phyloP scores from a whole-genome alignment of 2,329 filamentous ascomycete species.

The Trichoderma lentiforme region DNA sequence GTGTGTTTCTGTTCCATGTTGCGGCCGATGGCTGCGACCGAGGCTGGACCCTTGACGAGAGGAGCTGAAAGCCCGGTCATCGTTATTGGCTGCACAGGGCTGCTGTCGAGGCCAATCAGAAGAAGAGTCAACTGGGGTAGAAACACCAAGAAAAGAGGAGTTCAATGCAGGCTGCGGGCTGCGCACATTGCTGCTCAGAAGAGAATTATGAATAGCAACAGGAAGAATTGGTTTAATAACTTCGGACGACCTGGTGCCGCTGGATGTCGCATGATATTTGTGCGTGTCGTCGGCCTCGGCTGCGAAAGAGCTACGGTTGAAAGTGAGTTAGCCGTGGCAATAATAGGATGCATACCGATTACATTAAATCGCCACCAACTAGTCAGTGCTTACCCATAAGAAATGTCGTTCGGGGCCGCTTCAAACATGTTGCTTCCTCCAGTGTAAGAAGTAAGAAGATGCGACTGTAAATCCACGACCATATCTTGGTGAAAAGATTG shows the following conservation, averaged over 20 bases:
- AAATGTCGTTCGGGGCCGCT: not conserved
- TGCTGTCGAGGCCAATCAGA: constrained; percentile 6
- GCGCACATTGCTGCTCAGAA: not conserved
- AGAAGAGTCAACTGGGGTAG: not conserved
- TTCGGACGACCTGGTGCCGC: not conserved
- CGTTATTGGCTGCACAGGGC: not conserved
- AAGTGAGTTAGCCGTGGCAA: not conserved
- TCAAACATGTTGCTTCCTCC: not conserved
- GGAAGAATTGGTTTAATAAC: not conserved
- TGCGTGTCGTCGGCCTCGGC: not conserved
- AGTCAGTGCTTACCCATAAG: constrained; percentile 8
- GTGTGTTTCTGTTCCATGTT: not conserved
- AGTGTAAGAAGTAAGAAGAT: not conserved
- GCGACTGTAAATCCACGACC: not conserved
- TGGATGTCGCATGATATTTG: not conserved
- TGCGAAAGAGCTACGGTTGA: not conserved
- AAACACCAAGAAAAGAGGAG: not conserved
- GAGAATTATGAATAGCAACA: not conserved
- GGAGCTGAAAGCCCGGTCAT: not conserved
- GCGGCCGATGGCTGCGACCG: not conserved
- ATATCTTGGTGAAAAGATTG: not conserved
- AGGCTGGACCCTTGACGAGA: not conserved
- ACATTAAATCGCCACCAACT: not conserved
- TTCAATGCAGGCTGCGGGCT: not conserved
- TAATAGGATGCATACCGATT: not conserved